Evolutionary conservation across 306 rosid genomes (phyloP).

Genomic region (Styphnolobium japonicum): DNA sequence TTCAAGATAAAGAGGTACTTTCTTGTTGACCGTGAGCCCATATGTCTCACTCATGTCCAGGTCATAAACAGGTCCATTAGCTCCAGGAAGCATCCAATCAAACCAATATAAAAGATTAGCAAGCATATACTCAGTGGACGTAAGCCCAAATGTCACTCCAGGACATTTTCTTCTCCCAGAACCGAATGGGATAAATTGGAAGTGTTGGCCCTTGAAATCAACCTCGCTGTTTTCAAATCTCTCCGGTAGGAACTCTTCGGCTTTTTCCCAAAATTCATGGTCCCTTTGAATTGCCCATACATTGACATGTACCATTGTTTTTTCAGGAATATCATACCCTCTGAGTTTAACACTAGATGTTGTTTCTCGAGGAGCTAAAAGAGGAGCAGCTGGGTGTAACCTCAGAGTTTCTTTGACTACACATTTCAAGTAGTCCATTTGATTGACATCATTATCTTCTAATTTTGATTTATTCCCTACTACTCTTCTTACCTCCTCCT

Average conservation of each 20-base stretch:
- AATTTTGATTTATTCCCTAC: neutral
- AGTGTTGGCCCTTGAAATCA: neutral
- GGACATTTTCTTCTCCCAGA: neutral
- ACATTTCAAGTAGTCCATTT: conserved; percentile 49
- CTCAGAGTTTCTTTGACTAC: conserved; percentile 21
- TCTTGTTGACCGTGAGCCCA: conserved; percentile 17
- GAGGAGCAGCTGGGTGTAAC: conserved; percentile 41
- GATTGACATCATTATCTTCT: conserved; percentile 17
- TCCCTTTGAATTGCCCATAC: conserved; percentile 21
- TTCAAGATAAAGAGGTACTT: conserved; percentile 27
- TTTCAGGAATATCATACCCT: conserved; percentile 30
- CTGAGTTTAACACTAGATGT: neutral
- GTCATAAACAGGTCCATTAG: neutral
- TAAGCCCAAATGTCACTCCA: neutral
- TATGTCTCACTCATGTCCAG: conserved; percentile 31
- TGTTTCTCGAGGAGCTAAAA: conserved; percentile 33
- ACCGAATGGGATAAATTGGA: neutral
- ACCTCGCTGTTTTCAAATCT: neutral
- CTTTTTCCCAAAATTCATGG: neutral
- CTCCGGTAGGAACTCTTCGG: neutral
- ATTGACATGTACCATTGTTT: conserved; percentile 31
- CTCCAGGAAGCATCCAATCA: conserved; percentile 37
- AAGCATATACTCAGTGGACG: neutral
- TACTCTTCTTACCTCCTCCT: conserved; percentile 44
- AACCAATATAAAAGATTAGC: conserved; percentile 18